A percentile compares a stretch with the other conserved stretches of the same genome.
These are phyloP conservation scores for Lotus japonicus DNA, from an alignment of 306 rosid species.

Conservation along the genomic window DNA sequence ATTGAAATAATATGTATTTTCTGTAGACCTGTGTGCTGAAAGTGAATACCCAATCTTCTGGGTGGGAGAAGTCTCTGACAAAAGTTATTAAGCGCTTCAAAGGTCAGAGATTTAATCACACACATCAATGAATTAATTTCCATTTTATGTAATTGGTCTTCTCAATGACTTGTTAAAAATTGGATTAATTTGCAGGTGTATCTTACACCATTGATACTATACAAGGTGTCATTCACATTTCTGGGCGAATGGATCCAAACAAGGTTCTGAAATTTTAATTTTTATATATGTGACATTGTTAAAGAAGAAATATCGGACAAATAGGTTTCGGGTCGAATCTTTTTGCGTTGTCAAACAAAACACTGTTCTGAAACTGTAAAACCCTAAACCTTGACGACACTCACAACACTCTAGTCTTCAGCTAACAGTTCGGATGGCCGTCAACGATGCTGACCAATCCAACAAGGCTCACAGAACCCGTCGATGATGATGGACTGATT, in stretches of 20 bases:
- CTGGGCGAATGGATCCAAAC: slow-evolving; percentile 15
- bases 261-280: slow-evolving; percentile 11
- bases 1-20: background rate
- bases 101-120: slow-evolving; percentile 7
- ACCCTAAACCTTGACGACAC: too few relatives aligned
- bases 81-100: slow-evolving; percentile 18
- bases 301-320: too few relatives aligned
- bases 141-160: background rate
- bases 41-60: slow-evolving; percentile 15
- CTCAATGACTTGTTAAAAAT: background rate
- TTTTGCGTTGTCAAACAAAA: too few relatives aligned
- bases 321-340: too few relatives aligned
- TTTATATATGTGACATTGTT: too few relatives aligned
- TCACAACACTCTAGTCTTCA: background rate
- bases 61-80: slow-evolving; percentile 17
- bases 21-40: slow-evolving; percentile 13
- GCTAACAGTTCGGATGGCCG: slow-evolving; percentile 37
- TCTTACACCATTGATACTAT: slow-evolving; percentile 16
- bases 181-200: slow-evolving; percentile 6
- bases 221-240: background rate
- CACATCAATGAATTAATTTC: background rate
- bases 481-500: slow-evolving; percentile 31
- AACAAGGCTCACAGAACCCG: slow-evolving; percentile 70
- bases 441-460: slow-evolving; percentile 52
- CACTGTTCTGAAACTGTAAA: background rate